phyloP scores from a whole-genome alignment of 2,329 filamentous ascomycete genomes.

The Meredithiella fracta region DNA sequence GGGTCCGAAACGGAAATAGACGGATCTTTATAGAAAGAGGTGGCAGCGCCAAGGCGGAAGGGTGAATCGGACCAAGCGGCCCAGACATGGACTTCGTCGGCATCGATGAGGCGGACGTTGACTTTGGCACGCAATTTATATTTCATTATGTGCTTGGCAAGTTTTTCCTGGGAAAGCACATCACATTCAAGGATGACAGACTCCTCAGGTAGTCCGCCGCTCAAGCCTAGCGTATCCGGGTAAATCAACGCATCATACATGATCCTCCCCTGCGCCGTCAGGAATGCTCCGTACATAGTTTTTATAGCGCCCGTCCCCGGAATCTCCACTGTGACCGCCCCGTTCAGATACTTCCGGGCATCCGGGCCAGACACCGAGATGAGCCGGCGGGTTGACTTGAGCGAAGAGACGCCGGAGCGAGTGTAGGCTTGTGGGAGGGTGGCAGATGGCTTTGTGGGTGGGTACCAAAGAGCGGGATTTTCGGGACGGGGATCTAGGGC shows the following conservation, averaged over 20 bases:
- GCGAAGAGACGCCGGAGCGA: not conserved
- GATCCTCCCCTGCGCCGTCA: slow-evolving; percentile 71
- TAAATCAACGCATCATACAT: slow-evolving; percentile 87
- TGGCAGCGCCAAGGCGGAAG: not conserved
- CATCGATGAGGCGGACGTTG: slow-evolving; percentile 45
- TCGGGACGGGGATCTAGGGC: not conserved
- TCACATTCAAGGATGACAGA: slow-evolving; percentile 67
- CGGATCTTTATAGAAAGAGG: not conserved
- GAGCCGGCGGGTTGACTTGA: slow-evolving; percentile 35
- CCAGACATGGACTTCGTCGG: slow-evolving; percentile 53
- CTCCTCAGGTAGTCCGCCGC: slow-evolving; percentile 9
- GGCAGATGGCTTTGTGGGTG: not conserved
- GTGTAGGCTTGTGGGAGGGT: not conserved
- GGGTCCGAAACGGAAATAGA: slow-evolving; percentile 31
- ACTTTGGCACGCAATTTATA: slow-evolving; percentile 80
- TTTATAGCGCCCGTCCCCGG: slow-evolving; percentile 22
- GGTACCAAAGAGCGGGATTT: not conserved
- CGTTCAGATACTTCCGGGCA: slow-evolving; percentile 71
- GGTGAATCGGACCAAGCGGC: slow-evolving; percentile 46
- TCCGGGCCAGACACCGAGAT: slow-evolving; percentile 68
- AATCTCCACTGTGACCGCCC: slow-evolving; percentile 61
- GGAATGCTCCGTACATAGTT: slow-evolving; percentile 63
- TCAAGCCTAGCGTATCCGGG: slow-evolving; percentile 25
- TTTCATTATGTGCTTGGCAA: slow-evolving; percentile 60
- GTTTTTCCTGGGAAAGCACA: slow-evolving; percentile 39